Conservation (phyloP, 371 early-diverging fungal genomes). For the Blastocladiella emersonii region DNA sequence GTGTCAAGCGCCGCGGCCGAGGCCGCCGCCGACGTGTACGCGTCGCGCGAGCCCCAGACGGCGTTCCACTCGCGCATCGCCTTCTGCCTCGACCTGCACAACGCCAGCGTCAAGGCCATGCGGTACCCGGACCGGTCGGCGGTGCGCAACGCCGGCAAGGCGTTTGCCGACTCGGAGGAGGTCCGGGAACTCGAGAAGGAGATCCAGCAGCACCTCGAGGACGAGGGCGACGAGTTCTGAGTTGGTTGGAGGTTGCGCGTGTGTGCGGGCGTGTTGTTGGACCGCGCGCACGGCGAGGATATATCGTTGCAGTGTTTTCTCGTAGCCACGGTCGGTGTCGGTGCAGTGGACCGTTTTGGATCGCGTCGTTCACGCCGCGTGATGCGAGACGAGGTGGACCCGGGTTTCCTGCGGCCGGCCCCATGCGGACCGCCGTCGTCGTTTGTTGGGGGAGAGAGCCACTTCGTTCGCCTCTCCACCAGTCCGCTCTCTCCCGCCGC, state of each 20-base stretch:
- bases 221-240: slow-evolving; percentile 16
- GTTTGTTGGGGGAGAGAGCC: too few relatives aligned
- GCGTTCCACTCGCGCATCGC: slow-evolving; percentile 88
- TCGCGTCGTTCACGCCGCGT: too few relatives aligned
- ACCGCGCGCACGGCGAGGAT: too few relatives aligned
- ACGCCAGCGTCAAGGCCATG: slow-evolving; percentile 91
- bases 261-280: too few relatives aligned
- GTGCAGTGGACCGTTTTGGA: too few relatives aligned
- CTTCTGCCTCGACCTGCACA: slow-evolving; percentile 90
- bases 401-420: too few relatives aligned
- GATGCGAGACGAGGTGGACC: too few relatives aligned
- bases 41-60: slow-evolving; percentile 86
- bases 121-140: slow-evolving; percentile 63
- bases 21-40: slow-evolving; percentile 86
- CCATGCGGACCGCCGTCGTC: too few relatives aligned
- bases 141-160: slow-evolving; percentile 30
- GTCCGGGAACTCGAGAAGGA: slow-evolving; percentile 3
- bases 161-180: slow-evolving; percentile 2
- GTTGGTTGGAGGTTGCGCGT: neutral
- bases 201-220: slow-evolving; percentile 18
- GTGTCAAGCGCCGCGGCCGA: slow-evolving; percentile 67
- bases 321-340: too few relatives aligned
- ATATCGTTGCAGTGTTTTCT: too few relatives aligned
- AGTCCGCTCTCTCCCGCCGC: too few relatives aligned
- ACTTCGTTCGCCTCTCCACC: too few relatives aligned